Percentiles rank a stretch among this genome's conserved stretches.
These are phyloP conservation scores for Penicillium digitatum DNA, from an alignment of 2,329 filamentous ascomycete genomes.

Conservation along the genomic window DNA sequence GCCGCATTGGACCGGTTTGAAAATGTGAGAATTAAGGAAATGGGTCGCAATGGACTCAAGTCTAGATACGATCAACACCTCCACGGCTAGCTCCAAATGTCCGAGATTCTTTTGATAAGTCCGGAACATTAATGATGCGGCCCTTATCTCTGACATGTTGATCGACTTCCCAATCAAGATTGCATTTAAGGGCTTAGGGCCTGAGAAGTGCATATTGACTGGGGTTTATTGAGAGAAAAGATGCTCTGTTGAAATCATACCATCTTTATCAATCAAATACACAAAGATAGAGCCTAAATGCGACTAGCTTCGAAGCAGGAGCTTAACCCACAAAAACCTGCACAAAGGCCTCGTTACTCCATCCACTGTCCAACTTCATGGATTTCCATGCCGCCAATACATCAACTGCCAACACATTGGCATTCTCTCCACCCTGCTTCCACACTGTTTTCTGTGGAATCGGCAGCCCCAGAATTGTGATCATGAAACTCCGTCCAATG, in stretches of 20 bases:
- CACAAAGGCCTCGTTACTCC: slow-evolving; percentile 75
- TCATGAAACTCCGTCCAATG: slow-evolving; percentile 65
- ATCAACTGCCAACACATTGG: slow-evolving; percentile 71
- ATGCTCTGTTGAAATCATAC: neutral
- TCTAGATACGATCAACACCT: slow-evolving; percentile 2
- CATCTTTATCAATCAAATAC: neutral
- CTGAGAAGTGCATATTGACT: neutral
- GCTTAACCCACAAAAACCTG: slow-evolving; percentile 53
- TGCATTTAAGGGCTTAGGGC: neutral
- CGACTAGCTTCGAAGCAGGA: neutral
- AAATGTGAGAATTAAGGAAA: neutral
- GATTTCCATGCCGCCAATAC: slow-evolving; percentile 72
- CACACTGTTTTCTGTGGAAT: slow-evolving; percentile 65
- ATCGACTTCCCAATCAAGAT: neutral
- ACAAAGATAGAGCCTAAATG: neutral
- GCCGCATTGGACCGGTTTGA: slow-evolving; percentile 26
- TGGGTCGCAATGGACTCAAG: slow-evolving; percentile 8
- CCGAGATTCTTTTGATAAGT: slow-evolving; percentile 21
- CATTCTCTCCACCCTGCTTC: slow-evolving; percentile 43
- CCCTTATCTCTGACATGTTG: neutral
- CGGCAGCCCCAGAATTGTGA: slow-evolving; percentile 67
- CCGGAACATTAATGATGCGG: slow-evolving; percentile 24
- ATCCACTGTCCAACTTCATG: slow-evolving; percentile 64
- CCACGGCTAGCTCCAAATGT: slow-evolving; percentile 1
- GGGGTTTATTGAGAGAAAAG: neutral